phyloP scores from a whole-genome alignment of 306 rosid species.

The Benincasa hispida region DNA sequence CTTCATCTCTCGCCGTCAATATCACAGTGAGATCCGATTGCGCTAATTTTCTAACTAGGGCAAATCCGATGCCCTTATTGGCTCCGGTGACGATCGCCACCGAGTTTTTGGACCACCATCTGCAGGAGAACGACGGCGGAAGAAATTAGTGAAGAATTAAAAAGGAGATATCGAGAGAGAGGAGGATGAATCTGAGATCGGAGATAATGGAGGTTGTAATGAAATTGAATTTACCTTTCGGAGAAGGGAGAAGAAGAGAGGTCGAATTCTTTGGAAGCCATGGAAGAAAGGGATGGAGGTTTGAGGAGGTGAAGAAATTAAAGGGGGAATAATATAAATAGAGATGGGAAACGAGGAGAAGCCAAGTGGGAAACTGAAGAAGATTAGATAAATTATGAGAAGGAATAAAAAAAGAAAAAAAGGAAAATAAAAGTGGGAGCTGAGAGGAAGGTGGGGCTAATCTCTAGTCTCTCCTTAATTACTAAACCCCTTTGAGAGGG shows the following conservation, averaged over 20 bases:
- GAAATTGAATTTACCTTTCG: constrained; percentile 6
- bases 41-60: constrained; percentile 53
- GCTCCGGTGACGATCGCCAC: constrained; percentile 84
- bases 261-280: constrained; percentile 18
- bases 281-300: background rate
- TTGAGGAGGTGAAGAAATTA: background rate
- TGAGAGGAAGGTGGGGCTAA: background rate
- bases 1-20: constrained; percentile 49
- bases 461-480: too few species aligned
- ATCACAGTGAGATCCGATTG: constrained; percentile 53
- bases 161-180: too few species aligned
- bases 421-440: background rate
- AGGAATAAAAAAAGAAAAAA: background rate
- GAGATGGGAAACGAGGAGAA: background rate
- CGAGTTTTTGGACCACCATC: constrained; percentile 84
- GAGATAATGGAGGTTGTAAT: background rate
- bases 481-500: background rate
- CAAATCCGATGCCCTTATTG: constrained; percentile 78
- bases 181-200: too few species aligned
- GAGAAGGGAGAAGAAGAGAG: constrained; percentile 4
- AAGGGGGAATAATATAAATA: background rate
- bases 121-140: background rate
- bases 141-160: background rate
- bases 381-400: background rate
- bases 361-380: background rate